Conservation (phyloP, 805 yeast species). For the Myxozyma lipomycoides region DNA sequence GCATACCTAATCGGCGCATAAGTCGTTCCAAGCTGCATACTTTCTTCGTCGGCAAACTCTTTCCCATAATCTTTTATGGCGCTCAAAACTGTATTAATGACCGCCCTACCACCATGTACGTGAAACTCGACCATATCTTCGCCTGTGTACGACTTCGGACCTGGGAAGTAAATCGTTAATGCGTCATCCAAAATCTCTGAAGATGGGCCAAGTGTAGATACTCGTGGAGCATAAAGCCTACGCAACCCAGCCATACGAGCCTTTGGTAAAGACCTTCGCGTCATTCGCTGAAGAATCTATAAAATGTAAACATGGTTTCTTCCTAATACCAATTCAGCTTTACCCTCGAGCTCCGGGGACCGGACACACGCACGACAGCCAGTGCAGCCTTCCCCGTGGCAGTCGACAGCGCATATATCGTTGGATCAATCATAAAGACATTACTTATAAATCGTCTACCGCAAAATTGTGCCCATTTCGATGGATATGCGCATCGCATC, state of each 20-base stretch:
- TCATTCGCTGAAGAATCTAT: constrained; percentile 30
- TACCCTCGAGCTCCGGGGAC: constrained; percentile 50
- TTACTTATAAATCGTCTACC: neutral
- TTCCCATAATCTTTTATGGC: constrained; percentile 45
- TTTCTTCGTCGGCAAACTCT: constrained; percentile 31
- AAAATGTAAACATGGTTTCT: constrained; percentile 42
- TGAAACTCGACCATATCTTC: constrained; percentile 90
- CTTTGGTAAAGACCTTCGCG: constrained; percentile 8
- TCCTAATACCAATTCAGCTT: constrained; percentile 37
- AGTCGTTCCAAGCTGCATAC: neutral
- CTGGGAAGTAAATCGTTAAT: constrained; percentile 59
- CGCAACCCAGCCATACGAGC: constrained; percentile 18
- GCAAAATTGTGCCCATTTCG: neutral
- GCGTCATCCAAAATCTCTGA: constrained; percentile 67
- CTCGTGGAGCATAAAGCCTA: constrained; percentile 16
- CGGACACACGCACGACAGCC: constrained; percentile 79
- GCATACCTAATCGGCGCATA: constrained; percentile 60
- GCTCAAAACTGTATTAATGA: constrained; percentile 60
- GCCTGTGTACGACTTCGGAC: constrained; percentile 84
- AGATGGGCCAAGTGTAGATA: constrained; percentile 3
- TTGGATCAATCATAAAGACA: constrained; percentile 44
- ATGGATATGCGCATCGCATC: too few species aligned
- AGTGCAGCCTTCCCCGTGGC: constrained; percentile 78
- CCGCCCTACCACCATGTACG: constrained; percentile 90
- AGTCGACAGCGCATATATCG: constrained; percentile 89